Evolutionary conservation across 2,329 filamentous ascomycete species (phyloP).

Genomic region (Colletotrichum cereale): DNA sequence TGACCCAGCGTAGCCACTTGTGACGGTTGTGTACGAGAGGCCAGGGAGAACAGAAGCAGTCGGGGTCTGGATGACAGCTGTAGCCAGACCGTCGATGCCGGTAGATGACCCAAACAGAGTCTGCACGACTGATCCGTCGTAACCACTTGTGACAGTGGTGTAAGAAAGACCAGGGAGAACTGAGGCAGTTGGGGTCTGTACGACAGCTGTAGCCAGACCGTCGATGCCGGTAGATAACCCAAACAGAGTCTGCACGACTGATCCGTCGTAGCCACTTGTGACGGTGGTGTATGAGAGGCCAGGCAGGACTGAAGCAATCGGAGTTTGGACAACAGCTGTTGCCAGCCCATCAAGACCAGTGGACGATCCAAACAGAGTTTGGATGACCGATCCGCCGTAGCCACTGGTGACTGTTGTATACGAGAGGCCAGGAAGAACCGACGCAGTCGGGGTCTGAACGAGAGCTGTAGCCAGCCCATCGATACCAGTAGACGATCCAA

Average conservation of each 20-base stretch:
- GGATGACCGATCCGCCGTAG: constrained; percentile 11
- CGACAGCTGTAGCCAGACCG: background rate
- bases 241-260: background rate
- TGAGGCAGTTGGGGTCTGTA: constrained; percentile 22
- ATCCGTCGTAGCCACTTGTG: constrained; percentile 20
- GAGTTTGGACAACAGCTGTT: constrained; percentile 4
- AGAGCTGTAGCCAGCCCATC: constrained; percentile 23
- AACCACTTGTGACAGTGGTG: background rate
- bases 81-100: constrained; percentile 10
- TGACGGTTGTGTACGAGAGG: background rate
- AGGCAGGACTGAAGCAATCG: background rate
- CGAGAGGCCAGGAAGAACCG: too few species aligned
- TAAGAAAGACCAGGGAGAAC: background rate
- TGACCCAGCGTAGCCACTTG: constrained; percentile 7
- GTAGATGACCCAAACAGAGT: background rate
- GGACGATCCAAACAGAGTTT: background rate
- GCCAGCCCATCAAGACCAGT: background rate
- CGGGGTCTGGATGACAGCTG: constrained; percentile 19
- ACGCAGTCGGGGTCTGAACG: constrained; percentile 4
- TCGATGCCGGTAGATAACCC: background rate
- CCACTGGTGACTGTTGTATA: constrained; percentile 14
- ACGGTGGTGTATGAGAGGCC: constrained; percentile 8
- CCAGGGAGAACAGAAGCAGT: background rate
- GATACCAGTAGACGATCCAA: background rate
- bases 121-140: constrained; percentile 5